Percentiles rank a stretch among this genome's conserved stretches.
Conservation (phyloP, 441 rosid genomes). For the Syzygium malaccense region DNA sequence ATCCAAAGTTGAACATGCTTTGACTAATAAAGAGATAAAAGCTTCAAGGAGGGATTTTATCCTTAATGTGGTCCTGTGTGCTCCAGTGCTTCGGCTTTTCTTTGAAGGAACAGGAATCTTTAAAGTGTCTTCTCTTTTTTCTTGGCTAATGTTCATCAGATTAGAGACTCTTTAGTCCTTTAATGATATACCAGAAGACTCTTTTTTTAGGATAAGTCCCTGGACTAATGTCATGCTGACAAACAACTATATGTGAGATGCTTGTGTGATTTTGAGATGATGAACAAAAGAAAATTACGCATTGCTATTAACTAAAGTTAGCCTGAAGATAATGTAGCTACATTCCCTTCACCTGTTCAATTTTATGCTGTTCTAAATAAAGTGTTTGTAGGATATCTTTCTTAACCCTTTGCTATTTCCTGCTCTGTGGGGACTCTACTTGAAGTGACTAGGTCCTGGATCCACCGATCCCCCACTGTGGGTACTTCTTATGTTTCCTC, state of each 20-base stretch:
- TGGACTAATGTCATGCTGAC: not conserved
- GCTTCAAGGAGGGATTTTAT: not conserved
- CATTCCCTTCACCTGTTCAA: not conserved
- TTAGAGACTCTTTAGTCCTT: not conserved
- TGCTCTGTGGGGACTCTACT: not conserved
- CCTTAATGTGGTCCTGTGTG: not conserved
- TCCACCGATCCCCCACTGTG: not conserved
- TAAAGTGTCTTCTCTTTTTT: not conserved
- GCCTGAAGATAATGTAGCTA: not conserved
- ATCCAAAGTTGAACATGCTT: not conserved
- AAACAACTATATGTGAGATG: not conserved
- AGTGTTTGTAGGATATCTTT: not conserved
- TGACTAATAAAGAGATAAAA: not conserved
- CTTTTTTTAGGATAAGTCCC: not conserved
- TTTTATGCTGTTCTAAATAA: not conserved
- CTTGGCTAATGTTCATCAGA: not conserved
- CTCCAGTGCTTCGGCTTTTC: not conserved
- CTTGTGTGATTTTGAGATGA: not conserved
- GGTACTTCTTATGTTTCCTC: not conserved
- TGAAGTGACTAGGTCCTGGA: not conserved
- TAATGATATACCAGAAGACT: not conserved
- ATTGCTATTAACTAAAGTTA: not conserved
- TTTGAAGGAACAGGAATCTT: not conserved
- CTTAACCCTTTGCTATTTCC: not conserved
- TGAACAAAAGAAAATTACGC: not conserved